Evolutionary conservation across 495 filamentous ascomycete species (phyloP), one percentile per base, ranked within the genome.

Genomic region (Aspergillus funiculosus): DNA sequence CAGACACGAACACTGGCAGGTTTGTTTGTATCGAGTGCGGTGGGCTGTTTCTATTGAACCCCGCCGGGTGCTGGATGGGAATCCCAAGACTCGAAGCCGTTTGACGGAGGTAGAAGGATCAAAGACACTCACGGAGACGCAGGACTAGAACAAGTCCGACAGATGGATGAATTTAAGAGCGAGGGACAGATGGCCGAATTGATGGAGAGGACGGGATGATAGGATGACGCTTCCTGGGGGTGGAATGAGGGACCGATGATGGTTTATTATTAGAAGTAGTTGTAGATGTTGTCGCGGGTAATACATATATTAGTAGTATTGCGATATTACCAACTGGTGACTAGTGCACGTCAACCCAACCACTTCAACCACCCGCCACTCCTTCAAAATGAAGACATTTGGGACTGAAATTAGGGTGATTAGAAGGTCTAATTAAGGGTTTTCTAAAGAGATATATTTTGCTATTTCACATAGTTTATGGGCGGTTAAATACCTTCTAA

Each of bases 21-120:
- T 34, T 40, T 48, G 20, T 36, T 38, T 50, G 43, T 35, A 34
- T 44, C 41, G 43, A 31, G 51, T 48, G 46, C 40, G 36, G 34
- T 42, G 47, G 17, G 42, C 43, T 42, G 32, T 26, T 45, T 25
- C 40, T 34, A 30, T 37, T 24, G 43, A 42, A 49, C 55, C 55
- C 55, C 51, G 48, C 51, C 50, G 55, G 41, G 45, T 45, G 41
- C 55, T 34, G 37, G 41, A 37, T 35, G 37, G 34, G 52, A 36
- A 41, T 28, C 26, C 25, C 40, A 37, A 34, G 22, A 13, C 26
- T 19, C n/a, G 25, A 18, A n/a, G 26, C 25, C 18, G 20, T 30
- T 26, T 38, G 10, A 21, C 35, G 30, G 36, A 22, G 36, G 1
- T 36, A 29, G 28, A 46, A 39, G 37, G 36, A 53, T 46, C n/a